These are phyloP conservation scores for Heliocybe sulcata DNA, from an alignment of 1,284 basidiomycete species.

Conservation along the genomic window DNA sequence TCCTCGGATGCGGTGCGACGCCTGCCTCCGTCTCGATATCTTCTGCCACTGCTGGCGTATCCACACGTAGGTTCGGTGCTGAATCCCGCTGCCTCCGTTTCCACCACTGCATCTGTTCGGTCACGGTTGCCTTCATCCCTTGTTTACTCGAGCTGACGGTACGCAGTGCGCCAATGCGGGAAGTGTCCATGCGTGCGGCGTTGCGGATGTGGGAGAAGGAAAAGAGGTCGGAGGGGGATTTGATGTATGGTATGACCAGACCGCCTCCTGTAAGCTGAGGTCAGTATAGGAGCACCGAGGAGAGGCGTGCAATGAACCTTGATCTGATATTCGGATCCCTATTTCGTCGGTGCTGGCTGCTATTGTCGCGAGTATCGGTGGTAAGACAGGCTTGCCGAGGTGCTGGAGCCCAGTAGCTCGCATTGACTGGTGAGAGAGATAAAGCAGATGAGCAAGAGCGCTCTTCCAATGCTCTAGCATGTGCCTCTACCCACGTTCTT, in stretches of 20 bases:
- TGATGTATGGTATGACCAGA: constrained; percentile 43
- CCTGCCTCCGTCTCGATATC: constrained; percentile 38
- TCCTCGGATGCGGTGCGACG: constrained; percentile 48
- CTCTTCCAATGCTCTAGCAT: background rate
- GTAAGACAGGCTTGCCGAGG: constrained; percentile 29
- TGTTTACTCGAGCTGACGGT: constrained; percentile 49
- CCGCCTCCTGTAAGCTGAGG: constrained; percentile 53
- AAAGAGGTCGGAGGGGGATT: constrained; percentile 64
- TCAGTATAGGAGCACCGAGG: constrained; percentile 1
- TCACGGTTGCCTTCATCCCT: constrained; percentile 69
- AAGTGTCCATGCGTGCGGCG: constrained; percentile 55
- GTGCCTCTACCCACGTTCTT: constrained; percentile 60
- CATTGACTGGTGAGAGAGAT: constrained; percentile 44
- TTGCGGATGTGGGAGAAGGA: constrained; percentile 81
- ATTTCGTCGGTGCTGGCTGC: constrained; percentile 67
- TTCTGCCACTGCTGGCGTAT: constrained; percentile 18
- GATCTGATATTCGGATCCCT: constrained; percentile 77
- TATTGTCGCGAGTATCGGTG: constrained; percentile 67
- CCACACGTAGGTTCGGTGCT: constrained; percentile 12
- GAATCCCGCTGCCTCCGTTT: constrained; percentile 13
- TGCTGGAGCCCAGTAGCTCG: constrained; percentile 52
- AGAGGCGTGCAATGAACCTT: constrained; percentile 45
- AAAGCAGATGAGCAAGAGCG: constrained; percentile 9
- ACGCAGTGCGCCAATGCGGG: constrained; percentile 66
- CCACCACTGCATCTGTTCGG: constrained; percentile 60